phyloP scores from a whole-genome alignment of 176 grass and related monocot species.

The Bromus sterilis region DNA sequence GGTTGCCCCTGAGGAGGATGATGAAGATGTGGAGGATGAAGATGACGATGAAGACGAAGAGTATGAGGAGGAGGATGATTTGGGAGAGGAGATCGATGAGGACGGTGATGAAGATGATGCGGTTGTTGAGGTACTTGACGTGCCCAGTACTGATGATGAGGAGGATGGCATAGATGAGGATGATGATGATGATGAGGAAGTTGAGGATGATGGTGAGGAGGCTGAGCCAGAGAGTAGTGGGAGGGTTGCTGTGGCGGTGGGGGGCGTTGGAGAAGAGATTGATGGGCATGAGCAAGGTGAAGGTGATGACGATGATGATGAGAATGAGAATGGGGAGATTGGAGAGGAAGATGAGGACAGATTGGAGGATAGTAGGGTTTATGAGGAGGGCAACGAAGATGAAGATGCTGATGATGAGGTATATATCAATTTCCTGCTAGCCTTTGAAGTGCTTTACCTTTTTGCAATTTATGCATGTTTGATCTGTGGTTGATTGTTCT shows the following conservation, averaged over 20 bases:
- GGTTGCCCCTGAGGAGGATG: constrained; percentile 39
- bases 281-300: constrained; percentile 95
- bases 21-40: constrained; percentile 56
- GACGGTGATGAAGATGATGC: constrained; percentile 60
- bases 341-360: constrained; percentile 66
- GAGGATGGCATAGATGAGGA: constrained; percentile 63
- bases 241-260: constrained; percentile 31
- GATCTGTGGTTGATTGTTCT: neutral
- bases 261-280: constrained; percentile 48
- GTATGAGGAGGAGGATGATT: constrained; percentile 61
- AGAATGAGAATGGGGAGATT: constrained; percentile 82
- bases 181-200: constrained; percentile 33
- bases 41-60: constrained; percentile 60
- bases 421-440: constrained; percentile 9
- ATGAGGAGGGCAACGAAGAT: constrained; percentile 43
- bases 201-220: constrained; percentile 50
- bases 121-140: constrained; percentile 54
- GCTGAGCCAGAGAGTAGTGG: constrained; percentile 46
- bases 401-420: constrained; percentile 92
- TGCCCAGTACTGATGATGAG: constrained; percentile 40
- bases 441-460: neutral
- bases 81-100: constrained; percentile 80
- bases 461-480: neutral
- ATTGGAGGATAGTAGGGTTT: constrained; percentile 48
- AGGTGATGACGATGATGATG: constrained; percentile 78